These are phyloP conservation scores for Lasiosphaeria ovina DNA, from an alignment of 495 filamentous ascomycete species.

Conservation along the genomic window DNA sequence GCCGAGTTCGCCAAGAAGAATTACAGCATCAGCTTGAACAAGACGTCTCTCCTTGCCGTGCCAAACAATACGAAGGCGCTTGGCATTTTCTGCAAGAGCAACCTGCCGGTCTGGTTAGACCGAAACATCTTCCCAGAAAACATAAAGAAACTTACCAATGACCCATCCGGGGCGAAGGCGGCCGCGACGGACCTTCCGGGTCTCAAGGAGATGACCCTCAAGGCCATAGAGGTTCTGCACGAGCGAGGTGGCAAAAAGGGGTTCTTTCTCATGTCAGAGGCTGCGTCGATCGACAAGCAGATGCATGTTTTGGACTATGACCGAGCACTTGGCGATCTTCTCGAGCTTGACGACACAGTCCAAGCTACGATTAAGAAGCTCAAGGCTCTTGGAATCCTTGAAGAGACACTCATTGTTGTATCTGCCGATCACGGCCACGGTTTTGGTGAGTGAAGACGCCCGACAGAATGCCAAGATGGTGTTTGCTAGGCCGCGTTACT, in stretches of 20 bases:
- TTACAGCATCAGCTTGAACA: conserved; percentile 64
- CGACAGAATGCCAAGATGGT: neutral
- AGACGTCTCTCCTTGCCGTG: conserved; percentile 56
- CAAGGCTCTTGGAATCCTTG: conserved; percentile 50
- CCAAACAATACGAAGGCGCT: conserved; percentile 56
- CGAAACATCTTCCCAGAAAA: conserved; percentile 68
- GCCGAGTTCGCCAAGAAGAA: conserved; percentile 61
- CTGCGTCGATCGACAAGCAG: conserved; percentile 74
- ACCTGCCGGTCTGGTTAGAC: conserved; percentile 70
- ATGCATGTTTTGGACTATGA: conserved; percentile 78
- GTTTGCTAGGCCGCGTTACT: neutral
- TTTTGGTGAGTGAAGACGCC: conserved; percentile 45
- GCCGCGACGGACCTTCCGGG: conserved; percentile 67
- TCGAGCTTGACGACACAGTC: conserved; percentile 74
- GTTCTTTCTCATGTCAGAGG: conserved; percentile 76
- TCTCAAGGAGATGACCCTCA: conserved; percentile 78
- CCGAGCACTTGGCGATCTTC: conserved; percentile 68
- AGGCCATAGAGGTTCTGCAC: conserved; percentile 69
- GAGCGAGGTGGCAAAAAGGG: conserved; percentile 60
- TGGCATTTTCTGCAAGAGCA: conserved; percentile 65
- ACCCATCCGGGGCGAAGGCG: conserved; percentile 56
- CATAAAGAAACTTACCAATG: conserved; percentile 56
- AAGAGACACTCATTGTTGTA: conserved; percentile 67
- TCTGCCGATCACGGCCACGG: conserved; percentile 78
- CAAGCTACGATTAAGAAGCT: conserved; percentile 64